Conservation (phyloP, 139 green algal genomes). For the Tetradesmus obliquus region DNA sequence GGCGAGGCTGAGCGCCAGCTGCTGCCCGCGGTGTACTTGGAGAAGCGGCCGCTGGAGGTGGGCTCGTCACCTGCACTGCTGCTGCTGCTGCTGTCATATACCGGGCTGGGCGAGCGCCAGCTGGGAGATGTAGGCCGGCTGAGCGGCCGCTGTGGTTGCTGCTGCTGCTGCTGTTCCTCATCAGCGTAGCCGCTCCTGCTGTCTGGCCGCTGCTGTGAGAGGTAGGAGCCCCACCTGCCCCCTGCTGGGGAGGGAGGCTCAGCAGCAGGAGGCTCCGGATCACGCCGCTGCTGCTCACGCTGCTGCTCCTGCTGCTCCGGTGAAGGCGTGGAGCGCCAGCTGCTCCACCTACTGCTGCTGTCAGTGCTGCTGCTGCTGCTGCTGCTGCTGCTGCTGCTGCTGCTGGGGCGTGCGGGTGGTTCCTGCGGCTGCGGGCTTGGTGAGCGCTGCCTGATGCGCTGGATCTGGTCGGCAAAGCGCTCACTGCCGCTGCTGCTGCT, state of each 20-base stretch:
- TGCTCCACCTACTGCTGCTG: not conserved
- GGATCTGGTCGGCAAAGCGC: slow-evolving; percentile 1
- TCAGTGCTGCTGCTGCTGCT: not conserved
- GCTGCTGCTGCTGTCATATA: slow-evolving; percentile 11
- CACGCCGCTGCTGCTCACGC: not conserved
- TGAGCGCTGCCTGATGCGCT: not conserved
- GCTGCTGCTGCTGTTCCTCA: not conserved
- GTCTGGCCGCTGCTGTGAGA: not conserved
- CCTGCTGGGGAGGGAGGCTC: not conserved
- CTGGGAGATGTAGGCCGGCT: not conserved
- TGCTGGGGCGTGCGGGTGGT: not conserved
- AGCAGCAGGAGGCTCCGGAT: not conserved
- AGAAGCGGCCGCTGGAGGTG: not conserved
- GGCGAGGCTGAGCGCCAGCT: slow-evolving; percentile 17
- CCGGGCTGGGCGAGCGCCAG: not conserved
- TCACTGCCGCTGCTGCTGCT: not conserved
- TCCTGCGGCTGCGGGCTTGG: not conserved
- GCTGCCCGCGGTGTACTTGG: slow-evolving; percentile 8
- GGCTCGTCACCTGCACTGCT: not conserved
- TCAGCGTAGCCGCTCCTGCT: not conserved
- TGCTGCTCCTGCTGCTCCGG: not conserved
- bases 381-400: slow-evolving; percentile 7
- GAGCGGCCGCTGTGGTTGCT: not conserved
- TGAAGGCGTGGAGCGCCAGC: not conserved
- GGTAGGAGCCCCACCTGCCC: not conserved